Evolutionary conservation across 2,329 filamentous ascomycete genomes (phyloP).

Genomic region (Claviceps africana): DNA sequence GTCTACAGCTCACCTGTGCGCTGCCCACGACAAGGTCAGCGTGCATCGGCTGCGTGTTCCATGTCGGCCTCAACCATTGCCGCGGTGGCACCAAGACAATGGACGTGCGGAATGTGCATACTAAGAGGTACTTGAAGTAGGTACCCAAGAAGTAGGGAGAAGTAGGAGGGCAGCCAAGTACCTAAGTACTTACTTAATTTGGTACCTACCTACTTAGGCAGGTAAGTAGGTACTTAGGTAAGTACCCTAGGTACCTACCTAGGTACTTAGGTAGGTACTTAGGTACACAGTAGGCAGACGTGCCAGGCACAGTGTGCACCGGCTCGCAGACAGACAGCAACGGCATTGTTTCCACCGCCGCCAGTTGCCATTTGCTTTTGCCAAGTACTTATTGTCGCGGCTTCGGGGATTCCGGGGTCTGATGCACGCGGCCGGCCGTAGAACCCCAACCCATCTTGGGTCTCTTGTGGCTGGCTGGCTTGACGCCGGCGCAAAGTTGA

Average conservation of each 20-base stretch:
- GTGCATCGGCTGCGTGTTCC: background rate
- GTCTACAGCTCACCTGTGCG: too few species aligned
- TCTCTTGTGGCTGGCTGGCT: background rate
- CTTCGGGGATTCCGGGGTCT: background rate
- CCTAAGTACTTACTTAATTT: too few species aligned
- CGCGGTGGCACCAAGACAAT: background rate
- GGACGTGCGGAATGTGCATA: background rate
- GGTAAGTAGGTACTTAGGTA: too few species aligned
- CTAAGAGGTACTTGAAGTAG: too few species aligned
- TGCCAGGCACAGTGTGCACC: background rate
- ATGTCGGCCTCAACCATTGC: background rate
- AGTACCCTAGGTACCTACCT: too few species aligned
- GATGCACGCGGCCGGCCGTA: background rate
- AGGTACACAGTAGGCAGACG: background rate
- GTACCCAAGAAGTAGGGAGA: background rate
- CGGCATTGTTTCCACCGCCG: background rate
- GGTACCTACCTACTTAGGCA: background rate
- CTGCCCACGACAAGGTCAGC: background rate
- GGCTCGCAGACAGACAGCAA: background rate
- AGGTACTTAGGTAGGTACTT: too few species aligned
- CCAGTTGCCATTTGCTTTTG: background rate
- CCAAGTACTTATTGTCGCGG: background rate
- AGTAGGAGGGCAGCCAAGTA: too few species aligned
- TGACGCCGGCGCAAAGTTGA: background rate
- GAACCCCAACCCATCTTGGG: background rate